Evolutionary conservation across 192 early-diverging fungal genomes (phyloP), one percentile per base, ranked within the genome.

Genomic region (Helicostylum pulchrum): DNA sequence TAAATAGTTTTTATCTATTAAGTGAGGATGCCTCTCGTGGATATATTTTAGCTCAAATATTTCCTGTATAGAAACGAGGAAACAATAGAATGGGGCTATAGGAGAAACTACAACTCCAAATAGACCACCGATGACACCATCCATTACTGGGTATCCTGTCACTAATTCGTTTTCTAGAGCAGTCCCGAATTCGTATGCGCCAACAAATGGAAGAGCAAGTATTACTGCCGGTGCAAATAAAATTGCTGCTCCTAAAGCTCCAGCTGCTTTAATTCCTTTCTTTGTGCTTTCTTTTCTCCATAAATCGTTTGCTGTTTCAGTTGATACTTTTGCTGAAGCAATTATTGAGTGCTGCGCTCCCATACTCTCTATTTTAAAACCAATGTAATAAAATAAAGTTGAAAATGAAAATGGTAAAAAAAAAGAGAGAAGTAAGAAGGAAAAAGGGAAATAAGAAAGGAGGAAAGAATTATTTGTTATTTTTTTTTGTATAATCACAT

Each of bases 31-130:
- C 2, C 23, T 23, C 14, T 59, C 21, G 3, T 19, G 21, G 34
- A 10, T 55, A 32, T 55, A 42, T 15, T 19, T 48, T 20, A 12
- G 0, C 6, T 55, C 53, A 11, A 54, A 49, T 1, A 62, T 42
- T 39, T 47, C 42, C 43, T 48, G 12, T 5, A 64, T 65, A 6
- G 55, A 53, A 0, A 47, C 20, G n/a, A 55, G 45, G 31, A 61
- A 57, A 9, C 54, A 48, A 32, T 53, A 58, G 14, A 71, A 53
- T 0, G 69, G 69, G n/a, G 63, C 56, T 4, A 71, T 34, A 1
- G 69, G 69, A 1, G 69, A 62, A 14, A 43, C 53, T 7, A 71
- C 43, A 1, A 64, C 62, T 30, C 69, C 69, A 45, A 60, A 63
- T 45, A 67, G 43, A 3, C 57, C 58, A 2, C 57, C 66, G 9